Percentiles rank a stretch among this genome's conserved stretches.
Conservation (phyloP, 2,329 filamentous ascomycete species). For the Pseudopyricularia cyperi region DNA sequence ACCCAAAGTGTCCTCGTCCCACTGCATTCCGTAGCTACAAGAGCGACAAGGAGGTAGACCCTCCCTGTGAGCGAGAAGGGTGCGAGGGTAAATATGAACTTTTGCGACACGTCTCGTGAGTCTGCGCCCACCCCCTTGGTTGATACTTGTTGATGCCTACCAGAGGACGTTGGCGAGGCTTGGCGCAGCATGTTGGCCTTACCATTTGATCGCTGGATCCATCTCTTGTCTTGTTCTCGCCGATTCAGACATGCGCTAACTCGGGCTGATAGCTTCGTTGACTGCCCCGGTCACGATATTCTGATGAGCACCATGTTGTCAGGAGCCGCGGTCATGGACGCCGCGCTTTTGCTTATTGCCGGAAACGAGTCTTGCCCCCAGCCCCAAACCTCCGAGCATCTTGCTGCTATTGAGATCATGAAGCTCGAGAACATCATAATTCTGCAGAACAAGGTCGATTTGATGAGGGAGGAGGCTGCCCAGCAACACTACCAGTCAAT, state of each 20-base stretch:
- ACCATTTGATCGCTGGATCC: too few relatives aligned
- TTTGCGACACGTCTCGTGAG: conserved; percentile 83
- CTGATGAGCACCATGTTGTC: conserved; percentile 99
- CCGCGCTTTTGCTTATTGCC: conserved; percentile 86
- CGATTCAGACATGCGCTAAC: not conserved
- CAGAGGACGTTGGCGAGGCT: too few relatives aligned
- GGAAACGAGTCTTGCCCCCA: conserved; percentile 98
- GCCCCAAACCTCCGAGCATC: conserved; percentile 95
- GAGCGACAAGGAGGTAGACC: conserved; percentile 97
- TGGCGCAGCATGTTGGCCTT: too few relatives aligned
- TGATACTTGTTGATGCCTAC: not conserved
- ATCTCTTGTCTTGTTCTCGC: not conserved
- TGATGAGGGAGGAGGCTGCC: conserved; percentile 93
- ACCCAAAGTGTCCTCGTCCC: conserved; percentile 76
- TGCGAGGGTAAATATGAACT: conserved; percentile 80
- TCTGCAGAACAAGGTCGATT: conserved; percentile 97
- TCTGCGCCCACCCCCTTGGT: conserved; percentile 10
- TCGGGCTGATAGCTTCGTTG: conserved; percentile 58
- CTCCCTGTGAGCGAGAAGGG: conserved; percentile 86
- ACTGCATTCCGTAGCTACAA: conserved; percentile 96
- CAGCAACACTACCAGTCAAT: conserved; percentile 94
- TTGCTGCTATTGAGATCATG: conserved; percentile 99
- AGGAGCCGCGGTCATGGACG: conserved; percentile 98
- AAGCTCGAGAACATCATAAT: conserved; percentile 99
- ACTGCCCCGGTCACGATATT: conserved; percentile 99